A percentile compares a stretch with the other conserved stretches of the same genome.
Conservation (phyloP, 805 yeast genomes). For the Lipomyces mesembrius region DNA sequence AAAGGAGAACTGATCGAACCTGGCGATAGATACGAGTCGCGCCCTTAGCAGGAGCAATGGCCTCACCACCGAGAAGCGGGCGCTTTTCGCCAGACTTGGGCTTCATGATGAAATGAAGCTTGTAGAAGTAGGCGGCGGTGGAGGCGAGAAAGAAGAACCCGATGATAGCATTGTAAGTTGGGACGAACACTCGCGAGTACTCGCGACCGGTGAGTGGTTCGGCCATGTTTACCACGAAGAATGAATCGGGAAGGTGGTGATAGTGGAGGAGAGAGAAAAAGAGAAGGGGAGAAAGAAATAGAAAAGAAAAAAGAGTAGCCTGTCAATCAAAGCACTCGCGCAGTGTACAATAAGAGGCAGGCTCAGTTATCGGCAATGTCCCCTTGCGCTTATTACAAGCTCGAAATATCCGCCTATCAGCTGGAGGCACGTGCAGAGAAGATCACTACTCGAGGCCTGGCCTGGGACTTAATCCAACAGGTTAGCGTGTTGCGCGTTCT, state of each 20-base stretch:
- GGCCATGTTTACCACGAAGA: constrained; percentile 18
- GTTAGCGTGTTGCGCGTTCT: background rate
- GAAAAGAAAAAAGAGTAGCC: background rate
- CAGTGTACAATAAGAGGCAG: background rate
- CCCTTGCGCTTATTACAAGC: background rate
- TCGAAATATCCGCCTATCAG: constrained; percentile 2
- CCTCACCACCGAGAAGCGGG: constrained; percentile 33
- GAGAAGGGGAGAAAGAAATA: constrained; percentile 9
- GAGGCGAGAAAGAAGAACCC: constrained; percentile 35
- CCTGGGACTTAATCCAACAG: background rate
- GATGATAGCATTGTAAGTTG: constrained; percentile 36
- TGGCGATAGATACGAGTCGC: constrained; percentile 24
- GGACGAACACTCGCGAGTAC: constrained; percentile 36
- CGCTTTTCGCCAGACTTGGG: constrained; percentile 31
- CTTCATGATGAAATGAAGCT: constrained; percentile 28
- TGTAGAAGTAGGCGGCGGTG: constrained; percentile 33
- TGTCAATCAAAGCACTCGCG: background rate
- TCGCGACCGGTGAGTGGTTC: constrained; percentile 33
- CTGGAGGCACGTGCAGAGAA: constrained; percentile 2
- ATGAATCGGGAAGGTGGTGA: background rate
- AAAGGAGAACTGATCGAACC: constrained; percentile 32
- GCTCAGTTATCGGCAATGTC: background rate
- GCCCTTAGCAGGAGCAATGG: constrained; percentile 33
- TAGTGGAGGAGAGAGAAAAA: background rate
- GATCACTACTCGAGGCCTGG: background rate